Evolutionary conservation across 1,284 basidiomycete genomes (phyloP).

Genomic region (Chalciporus piperatoides): DNA sequence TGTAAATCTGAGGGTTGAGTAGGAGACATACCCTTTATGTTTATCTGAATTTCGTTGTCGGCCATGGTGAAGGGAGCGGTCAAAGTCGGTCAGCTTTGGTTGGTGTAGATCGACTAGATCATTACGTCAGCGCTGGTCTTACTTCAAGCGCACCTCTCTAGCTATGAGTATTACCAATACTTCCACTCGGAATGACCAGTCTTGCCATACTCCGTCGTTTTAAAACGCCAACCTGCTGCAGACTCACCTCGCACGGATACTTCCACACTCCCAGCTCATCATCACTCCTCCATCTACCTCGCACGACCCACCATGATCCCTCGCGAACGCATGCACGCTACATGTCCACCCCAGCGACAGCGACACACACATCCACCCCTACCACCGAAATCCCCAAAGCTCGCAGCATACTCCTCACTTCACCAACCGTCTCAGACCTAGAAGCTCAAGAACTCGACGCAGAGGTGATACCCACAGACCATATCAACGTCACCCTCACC

Average conservation of each 20-base stretch:
- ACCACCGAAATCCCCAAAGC: constrained; percentile 1
- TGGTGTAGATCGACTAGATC: no score
- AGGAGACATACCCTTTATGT: constrained; percentile 59
- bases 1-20: background rate
- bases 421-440: constrained; percentile 47
- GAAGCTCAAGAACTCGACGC: constrained; percentile 55
- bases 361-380: background rate
- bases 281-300: no score
- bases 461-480: constrained; percentile 44
- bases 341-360: background rate
- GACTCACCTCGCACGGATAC: no score
- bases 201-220: no score
- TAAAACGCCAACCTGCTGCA: no score
- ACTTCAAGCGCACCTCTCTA: no score
- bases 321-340: no score
- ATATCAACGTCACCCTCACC: constrained; percentile 54
- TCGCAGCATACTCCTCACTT: constrained; percentile 20
- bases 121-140: no score
- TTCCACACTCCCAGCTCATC: no score
- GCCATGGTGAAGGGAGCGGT: constrained; percentile 42
- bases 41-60: constrained; percentile 66
- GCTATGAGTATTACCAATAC: no score
- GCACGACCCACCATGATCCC: no score
- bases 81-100: background rate
- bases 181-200: no score